phyloP scores from a whole-genome alignment of 2,329 filamentous ascomycete species.

The Tolypocladium paradoxum region DNA sequence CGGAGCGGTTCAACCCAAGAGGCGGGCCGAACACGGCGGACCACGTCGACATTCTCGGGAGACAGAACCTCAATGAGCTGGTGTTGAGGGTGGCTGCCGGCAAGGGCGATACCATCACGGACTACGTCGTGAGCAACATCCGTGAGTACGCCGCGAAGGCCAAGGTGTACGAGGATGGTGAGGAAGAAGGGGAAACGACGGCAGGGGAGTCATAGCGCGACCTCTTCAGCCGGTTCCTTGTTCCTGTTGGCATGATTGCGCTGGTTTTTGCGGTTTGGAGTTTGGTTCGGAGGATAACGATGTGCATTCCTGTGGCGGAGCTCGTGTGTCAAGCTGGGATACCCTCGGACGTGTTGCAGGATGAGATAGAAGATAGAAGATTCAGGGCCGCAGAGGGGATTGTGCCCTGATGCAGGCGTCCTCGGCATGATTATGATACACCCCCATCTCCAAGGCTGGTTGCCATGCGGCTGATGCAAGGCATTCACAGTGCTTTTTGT shows the following conservation, averaged over 20 bases:
- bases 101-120: conserved; percentile 65
- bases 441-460: background rate
- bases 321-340: background rate
- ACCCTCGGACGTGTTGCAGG: background rate
- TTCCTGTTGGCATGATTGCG: background rate
- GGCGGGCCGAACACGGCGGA: conserved; percentile 65
- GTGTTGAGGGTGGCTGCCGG: conserved; percentile 81
- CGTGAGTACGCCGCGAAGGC: conserved; percentile 72
- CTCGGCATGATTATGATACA: background rate
- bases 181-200: conserved; percentile 2
- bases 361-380: background rate
- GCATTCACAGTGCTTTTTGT: no score
- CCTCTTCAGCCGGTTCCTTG: background rate
- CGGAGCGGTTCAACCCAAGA: conserved; percentile 79
- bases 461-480: no score
- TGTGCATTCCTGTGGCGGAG: background rate
- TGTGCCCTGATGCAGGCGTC: background rate
- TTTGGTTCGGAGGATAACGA: background rate
- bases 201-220: background rate
- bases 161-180: conserved; percentile 61
- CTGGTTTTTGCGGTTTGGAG: background rate
- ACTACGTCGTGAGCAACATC: conserved; percentile 74
- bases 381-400: background rate
- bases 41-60: conserved; percentile 90
- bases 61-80: conserved; percentile 81